Base-by-base conservation (phyloP, 2,329 filamentous ascomycete species). In the Knoxdaviesia proteae region DNA sequence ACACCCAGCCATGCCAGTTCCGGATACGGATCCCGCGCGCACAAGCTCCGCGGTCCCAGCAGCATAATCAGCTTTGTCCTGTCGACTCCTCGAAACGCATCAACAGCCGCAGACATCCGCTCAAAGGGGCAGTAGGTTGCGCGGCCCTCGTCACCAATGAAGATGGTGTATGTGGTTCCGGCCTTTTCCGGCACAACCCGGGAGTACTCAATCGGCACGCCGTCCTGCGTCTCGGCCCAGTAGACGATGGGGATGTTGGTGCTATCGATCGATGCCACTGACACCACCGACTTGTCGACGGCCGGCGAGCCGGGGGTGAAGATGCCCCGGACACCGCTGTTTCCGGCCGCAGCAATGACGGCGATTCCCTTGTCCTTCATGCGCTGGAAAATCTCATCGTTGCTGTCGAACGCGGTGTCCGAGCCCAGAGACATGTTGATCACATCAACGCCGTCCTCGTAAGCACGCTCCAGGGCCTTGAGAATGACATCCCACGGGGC, bases 191-290 rank as follows among this genome's bases (percentile, higher is more conserved):
- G 20, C 20, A 20, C 20, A 2, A 20, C 20, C 20, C 20, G 20
- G 20, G 20, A 20, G 20, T 20, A 20, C 20, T 20, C 20, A 20
- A 20, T 20, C 20, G 20, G 20, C 20, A 20, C 20, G 20, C 20
- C 20, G 20, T 20, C 20, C 20, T 20, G 20, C 20, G 20, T 20
- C 20, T 20, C 20, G 20, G 20, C 20, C 68, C 68, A 48, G 20
- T 20, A 20, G 20, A 20, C 20, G 20, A 20, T 20, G 0, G 67
- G 63, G 1, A 59, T 61, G 34, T 61, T 47, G 9, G 50, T 52
- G 48, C 66, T 71, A 49, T 72, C 64, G 44, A 68, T 59, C 0
- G 68, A 70, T 6, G 63, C 67, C 11, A 74, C 58, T 33, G 66
- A 58, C 1, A 62, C 61, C 5, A 68, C 65, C 33, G 53, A 56